Conservation (phyloP, 192 early-diverging fungal genomes). For the Backusella psychrophila region DNA sequence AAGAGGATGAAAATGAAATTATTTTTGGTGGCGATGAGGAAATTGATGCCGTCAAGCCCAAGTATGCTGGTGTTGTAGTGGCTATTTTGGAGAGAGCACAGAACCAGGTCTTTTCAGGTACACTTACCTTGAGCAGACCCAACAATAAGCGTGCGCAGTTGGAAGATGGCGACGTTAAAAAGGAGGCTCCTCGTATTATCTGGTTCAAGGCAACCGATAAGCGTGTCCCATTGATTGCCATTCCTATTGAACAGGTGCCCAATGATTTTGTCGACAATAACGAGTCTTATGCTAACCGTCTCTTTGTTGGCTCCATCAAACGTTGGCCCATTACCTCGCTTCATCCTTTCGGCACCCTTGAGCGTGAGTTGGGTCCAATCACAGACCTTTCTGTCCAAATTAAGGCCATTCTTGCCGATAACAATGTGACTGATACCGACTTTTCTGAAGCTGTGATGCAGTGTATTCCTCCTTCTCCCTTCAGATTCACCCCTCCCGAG, state of each 20-base stretch:
- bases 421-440: constrained; percentile 66
- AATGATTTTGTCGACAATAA: constrained; percentile 68
- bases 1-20: constrained; percentile 51
- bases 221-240: constrained; percentile 72
- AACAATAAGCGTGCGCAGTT: constrained; percentile 40
- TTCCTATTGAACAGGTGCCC: constrained; percentile 73
- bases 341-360: constrained; percentile 73
- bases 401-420: constrained; percentile 77
- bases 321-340: constrained; percentile 70
- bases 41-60: constrained; percentile 55
- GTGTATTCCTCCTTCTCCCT: constrained; percentile 76
- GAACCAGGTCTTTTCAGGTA: constrained; percentile 59
- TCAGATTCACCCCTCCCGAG: constrained; percentile 60
- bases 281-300: constrained; percentile 46
- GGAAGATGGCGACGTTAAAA: constrained; percentile 42
- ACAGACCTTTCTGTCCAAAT: constrained; percentile 79
- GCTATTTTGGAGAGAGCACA: constrained; percentile 55
- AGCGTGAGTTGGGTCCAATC: constrained; percentile 72
- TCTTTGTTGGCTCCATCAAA: constrained; percentile 66
- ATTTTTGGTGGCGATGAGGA: constrained; percentile 48
- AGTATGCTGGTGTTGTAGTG: constrained; percentile 55
- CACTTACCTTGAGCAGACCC: constrained; percentile 40
- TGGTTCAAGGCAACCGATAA: constrained; percentile 88
- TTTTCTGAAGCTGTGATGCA: constrained; percentile 74
- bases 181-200: constrained; percentile 55